Evolutionary conservation across 2,329 filamentous ascomycete genomes (phyloP), one percentile per base, ranked within the genome.

Genomic region (Calonectria naviculata): DNA sequence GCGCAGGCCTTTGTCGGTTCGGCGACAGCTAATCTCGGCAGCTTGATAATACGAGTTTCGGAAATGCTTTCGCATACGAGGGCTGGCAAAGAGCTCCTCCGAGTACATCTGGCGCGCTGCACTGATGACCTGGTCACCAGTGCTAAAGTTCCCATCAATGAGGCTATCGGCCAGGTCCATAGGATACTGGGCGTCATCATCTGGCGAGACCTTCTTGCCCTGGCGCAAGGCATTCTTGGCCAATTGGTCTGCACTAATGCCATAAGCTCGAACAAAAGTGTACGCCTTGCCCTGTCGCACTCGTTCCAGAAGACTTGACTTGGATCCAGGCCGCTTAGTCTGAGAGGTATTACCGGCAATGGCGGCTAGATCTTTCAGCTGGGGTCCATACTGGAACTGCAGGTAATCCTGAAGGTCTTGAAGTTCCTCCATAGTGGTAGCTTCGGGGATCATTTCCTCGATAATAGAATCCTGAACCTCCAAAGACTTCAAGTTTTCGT

Each of bases 331-430:
- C 34, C 95, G 93, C 80, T 95, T 95, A 4, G 88, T 89, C 65
- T 92, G 90, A 71, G 93, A 93, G 12, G 88, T 84, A 66, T 91
- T 91, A 17, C 89, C 87, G 46, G 91, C 88, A 71, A 91, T 88
- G 21, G 91, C 85, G 17, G 92, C 90, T 58, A 97, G 84, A 73
- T 98, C 95, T 80, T 94, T 96, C 60, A 98, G 87, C 81, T 97
- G 92, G 4, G 91, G 87, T 5, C 94, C 91, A 78, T 98, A 98
- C 79, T 95, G 93, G 83, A 99, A 99, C 80, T 98, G 95, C 65
- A 98, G 87, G 78, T 98, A 98, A 79, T 99, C 97, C 80, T 98
- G 96, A 26, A 99, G 85, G 82, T 99, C 97, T 81, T 99, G 97
- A 21, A 99, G 88, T 81, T 99, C 97, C 81, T 99, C 97, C 88